Conservation (phyloP, 495 filamentous ascomycete species). For the Neurospora tetraspora region DNA sequence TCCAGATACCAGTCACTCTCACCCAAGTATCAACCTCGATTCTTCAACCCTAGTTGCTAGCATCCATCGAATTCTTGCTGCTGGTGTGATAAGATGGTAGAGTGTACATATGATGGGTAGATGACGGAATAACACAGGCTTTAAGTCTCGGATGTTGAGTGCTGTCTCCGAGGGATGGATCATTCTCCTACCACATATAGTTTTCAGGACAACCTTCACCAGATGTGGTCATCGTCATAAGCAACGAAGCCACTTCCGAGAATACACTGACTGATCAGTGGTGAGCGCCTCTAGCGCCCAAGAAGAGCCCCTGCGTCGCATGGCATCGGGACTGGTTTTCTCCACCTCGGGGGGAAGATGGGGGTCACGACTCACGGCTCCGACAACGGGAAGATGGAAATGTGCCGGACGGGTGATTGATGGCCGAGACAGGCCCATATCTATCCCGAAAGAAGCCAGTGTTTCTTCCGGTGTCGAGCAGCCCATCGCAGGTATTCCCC, state of each 20-base stretch:
- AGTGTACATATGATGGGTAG: too few relatives aligned
- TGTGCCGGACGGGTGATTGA: background rate
- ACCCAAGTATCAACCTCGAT: background rate
- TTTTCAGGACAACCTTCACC: too few relatives aligned
- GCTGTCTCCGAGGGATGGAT: too few relatives aligned
- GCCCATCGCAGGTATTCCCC: background rate
- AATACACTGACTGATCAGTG: background rate
- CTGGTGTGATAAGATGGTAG: background rate
- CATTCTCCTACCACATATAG: too few relatives aligned
- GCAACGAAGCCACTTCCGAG: background rate
- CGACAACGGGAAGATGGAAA: conserved; percentile 2
- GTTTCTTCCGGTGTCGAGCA: background rate
- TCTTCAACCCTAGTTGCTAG: background rate
- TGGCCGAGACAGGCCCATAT: background rate
- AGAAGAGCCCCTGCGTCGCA: background rate
- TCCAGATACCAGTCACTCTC: background rate
- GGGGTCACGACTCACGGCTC: conserved; percentile 3
- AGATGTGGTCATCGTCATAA: background rate
- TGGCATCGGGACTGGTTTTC: background rate
- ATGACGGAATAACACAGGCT: too few relatives aligned
- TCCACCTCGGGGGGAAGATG: background rate
- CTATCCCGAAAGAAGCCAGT: background rate
- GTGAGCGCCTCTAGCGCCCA: background rate
- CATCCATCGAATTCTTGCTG: background rate
- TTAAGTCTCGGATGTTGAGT: too few relatives aligned